These are phyloP conservation scores for Hagleromyces aurorensis DNA, from an alignment of 805 yeast species.

Conservation along the genomic window DNA sequence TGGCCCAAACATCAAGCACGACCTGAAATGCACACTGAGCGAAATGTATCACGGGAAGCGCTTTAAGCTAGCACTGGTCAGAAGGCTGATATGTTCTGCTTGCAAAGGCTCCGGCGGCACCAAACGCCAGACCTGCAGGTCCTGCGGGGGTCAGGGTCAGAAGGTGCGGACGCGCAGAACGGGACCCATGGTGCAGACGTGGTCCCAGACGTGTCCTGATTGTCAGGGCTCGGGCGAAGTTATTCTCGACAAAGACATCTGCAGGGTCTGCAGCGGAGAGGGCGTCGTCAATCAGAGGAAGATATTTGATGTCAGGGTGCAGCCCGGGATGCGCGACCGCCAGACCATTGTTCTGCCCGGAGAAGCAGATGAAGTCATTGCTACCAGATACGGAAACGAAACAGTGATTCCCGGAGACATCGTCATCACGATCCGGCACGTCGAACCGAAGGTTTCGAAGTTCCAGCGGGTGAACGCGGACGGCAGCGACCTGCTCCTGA, in stretches of 20 bases:
- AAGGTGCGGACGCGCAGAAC: constrained; percentile 33
- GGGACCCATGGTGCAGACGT: constrained; percentile 39
- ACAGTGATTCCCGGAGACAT: constrained; percentile 58
- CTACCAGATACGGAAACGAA: constrained; percentile 20
- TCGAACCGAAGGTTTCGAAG: constrained; percentile 30
- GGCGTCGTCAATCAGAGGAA: constrained; percentile 43
- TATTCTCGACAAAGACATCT: constrained; percentile 29
- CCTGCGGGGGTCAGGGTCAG: constrained; percentile 39
- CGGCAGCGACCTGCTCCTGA: constrained; percentile 38
- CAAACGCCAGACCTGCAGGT: constrained; percentile 25
- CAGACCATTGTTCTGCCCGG: constrained; percentile 46
- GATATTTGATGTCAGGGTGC: constrained; percentile 43
- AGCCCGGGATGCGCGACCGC: constrained; percentile 49
- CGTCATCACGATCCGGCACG: constrained; percentile 38
- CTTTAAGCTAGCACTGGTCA: constrained; percentile 46
- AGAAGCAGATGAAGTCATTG: constrained; percentile 57
- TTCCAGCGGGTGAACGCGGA: constrained; percentile 35
- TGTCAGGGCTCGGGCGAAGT: constrained; percentile 38
- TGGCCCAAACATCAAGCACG: constrained; percentile 52
- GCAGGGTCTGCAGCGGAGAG: constrained; percentile 38
- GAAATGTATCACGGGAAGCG: constrained; percentile 55
- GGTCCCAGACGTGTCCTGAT: constrained; percentile 38
- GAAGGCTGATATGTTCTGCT: constrained; percentile 38
- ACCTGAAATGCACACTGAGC: constrained; percentile 41
- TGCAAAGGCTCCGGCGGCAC: constrained; percentile 50